A percentile compares a stretch with the other conserved stretches of the same genome.
Evolutionary conservation across 2,329 filamentous ascomycete genomes (phyloP).

Genomic region (Xylariaceae sp.): DNA sequence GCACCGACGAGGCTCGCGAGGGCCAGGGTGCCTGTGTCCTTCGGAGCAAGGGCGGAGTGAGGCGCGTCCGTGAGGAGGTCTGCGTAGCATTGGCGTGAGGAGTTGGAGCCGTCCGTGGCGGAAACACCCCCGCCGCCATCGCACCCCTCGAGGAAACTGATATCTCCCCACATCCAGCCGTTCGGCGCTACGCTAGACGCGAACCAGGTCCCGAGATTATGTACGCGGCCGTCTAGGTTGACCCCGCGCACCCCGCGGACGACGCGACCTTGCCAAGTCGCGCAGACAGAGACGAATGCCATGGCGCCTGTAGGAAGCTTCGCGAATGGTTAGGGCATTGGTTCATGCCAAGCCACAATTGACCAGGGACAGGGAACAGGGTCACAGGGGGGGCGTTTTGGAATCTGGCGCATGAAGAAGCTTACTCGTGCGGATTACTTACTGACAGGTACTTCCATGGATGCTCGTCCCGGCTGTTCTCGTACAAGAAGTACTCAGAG

Average conservation of each 20-base stretch:
- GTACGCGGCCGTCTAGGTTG: slow-evolving; percentile 22
- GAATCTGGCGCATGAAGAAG: too few species aligned
- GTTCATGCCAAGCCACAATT: too few species aligned
- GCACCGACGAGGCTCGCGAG: slow-evolving; percentile 13
- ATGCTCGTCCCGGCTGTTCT: slow-evolving; percentile 25
- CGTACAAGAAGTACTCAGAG: slow-evolving; percentile 26
- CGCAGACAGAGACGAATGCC: slow-evolving; percentile 27
- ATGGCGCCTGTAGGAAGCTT: slow-evolving; percentile 22
- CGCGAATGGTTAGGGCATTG: not conserved
- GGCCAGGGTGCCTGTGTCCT: slow-evolving; percentile 12
- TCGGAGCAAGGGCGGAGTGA: slow-evolving; percentile 13
- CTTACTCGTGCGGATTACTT: not conserved
- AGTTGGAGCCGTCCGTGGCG: slow-evolving; percentile 20
- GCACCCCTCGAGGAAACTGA: slow-evolving; percentile 27
- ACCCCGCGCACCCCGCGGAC: slow-evolving; percentile 22
- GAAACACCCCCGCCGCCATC: slow-evolving; percentile 24
- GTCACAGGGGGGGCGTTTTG: too few species aligned
- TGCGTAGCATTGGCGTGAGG: slow-evolving; percentile 15
- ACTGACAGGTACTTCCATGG: slow-evolving; percentile 29
- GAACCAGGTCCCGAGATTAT: slow-evolving; percentile 27
- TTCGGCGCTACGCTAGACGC: slow-evolving; percentile 15
- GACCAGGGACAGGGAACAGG: too few species aligned
- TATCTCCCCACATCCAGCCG: slow-evolving; percentile 23
- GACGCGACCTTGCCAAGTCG: slow-evolving; percentile 26
- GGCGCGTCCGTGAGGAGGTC: slow-evolving; percentile 24